Evolutionary conservation across 2,329 filamentous ascomycete species (phyloP).

Genomic region (Colletotrichum abscissum): DNA sequence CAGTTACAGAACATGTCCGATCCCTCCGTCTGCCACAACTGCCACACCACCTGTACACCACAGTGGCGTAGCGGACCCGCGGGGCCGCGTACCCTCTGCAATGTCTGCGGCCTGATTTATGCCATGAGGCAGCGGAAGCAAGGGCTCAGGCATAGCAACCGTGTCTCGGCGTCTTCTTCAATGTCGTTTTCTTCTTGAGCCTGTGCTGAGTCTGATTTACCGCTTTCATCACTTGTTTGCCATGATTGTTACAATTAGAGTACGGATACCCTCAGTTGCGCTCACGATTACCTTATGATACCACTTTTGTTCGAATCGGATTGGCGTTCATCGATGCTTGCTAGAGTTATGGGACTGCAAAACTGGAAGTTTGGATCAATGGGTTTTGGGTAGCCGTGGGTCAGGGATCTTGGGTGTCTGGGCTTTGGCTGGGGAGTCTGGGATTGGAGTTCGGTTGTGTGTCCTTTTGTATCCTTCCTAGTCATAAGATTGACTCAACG

Average conservation of each 20-base stretch:
- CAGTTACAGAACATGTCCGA: not conserved
- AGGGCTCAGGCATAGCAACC: not conserved
- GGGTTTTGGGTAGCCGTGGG: no score
- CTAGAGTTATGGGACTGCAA: no score
- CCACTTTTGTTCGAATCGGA: no score
- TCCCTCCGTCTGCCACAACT: slow-evolving; percentile 4
- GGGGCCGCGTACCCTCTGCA: not conserved
- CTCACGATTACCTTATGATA: no score
- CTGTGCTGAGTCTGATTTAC: no score
- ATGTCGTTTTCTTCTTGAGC: not conserved
- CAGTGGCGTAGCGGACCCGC: slow-evolving; percentile 9
- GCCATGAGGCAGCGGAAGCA: slow-evolving; percentile 7
- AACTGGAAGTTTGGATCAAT: no score
- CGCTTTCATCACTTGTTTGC: not conserved
- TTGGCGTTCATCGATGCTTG: no score
- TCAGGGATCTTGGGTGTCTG: not conserved
- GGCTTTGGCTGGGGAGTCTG: no score
- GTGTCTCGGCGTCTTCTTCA: not conserved
- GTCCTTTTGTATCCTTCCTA: not conserved
- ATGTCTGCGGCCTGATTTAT: slow-evolving; percentile 1
- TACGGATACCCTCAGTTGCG: not conserved
- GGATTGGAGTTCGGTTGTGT: not conserved
- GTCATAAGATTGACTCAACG: not conserved
- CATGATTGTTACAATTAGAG: not conserved
- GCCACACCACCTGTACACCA: not conserved